Conservation (phyloP, 495 filamentous ascomycete species). For the Choiromyces venosus region DNA sequence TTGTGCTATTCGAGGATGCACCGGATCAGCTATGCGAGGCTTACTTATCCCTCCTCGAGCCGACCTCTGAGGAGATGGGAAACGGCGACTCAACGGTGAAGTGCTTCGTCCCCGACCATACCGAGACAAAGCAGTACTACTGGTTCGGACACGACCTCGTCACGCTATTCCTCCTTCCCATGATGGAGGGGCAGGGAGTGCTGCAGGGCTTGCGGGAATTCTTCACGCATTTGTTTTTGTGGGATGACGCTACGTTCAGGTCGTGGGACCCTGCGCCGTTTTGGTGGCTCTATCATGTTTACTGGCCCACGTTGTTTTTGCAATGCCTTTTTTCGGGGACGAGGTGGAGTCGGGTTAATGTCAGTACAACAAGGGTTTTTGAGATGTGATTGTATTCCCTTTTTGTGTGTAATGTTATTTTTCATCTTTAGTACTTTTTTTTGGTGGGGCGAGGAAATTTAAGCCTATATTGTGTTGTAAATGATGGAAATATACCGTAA, state of each 20-base stretch:
- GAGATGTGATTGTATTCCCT: conserved; percentile 9
- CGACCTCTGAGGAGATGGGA: background rate
- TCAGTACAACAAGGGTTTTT: conserved; percentile 57
- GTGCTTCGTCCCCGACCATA: conserved; percentile 2
- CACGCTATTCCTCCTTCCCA: conserved; percentile 48
- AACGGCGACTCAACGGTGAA: background rate
- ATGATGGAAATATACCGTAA: too few species aligned
- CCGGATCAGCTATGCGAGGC: conserved; percentile 42
- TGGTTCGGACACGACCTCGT: conserved; percentile 58
- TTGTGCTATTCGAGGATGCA: conserved; percentile 49
- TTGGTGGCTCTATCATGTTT: conserved; percentile 56
- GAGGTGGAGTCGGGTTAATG: conserved; percentile 56
- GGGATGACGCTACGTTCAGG: conserved; percentile 58
- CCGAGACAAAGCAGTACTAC: conserved; percentile 45
- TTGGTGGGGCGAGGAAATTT: background rate
- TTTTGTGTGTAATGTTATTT: background rate
- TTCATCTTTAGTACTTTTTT: background rate
- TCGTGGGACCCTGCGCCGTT: conserved; percentile 57
- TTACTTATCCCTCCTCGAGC: conserved; percentile 44
- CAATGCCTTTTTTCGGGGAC: conserved; percentile 43
- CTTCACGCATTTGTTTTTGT: conserved; percentile 48
- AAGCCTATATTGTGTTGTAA: too few species aligned
- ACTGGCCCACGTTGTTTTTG: conserved; percentile 54
- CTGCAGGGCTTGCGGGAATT: conserved; percentile 33
- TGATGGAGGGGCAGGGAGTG: conserved; percentile 33